Conservation (phyloP, 441 rosid genomes). For the Bruguiera hainesii region DNA sequence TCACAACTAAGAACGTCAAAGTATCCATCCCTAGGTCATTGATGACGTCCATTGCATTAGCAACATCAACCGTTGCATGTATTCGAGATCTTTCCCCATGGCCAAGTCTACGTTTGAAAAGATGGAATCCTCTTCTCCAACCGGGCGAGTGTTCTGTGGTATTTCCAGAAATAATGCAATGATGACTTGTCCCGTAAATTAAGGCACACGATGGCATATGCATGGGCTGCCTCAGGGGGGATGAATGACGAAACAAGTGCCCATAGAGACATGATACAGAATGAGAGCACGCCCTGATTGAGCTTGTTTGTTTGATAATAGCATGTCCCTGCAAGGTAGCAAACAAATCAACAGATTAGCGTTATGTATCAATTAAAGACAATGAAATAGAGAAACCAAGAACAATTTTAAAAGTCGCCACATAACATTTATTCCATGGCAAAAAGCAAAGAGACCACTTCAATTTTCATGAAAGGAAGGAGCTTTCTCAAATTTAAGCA, state of each 20-base stretch:
- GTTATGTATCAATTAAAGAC: neutral
- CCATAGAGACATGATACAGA: conserved; percentile 31
- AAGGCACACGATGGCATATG: conserved; percentile 25
- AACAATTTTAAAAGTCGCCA: no score
- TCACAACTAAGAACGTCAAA: conserved; percentile 86
- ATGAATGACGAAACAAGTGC: conserved; percentile 26
- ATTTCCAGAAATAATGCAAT: conserved; percentile 32
- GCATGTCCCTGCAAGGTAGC: conserved; percentile 49
- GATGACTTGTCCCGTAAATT: conserved; percentile 29
- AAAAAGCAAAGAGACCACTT: no score
- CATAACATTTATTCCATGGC: no score
- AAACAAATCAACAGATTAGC: conserved; percentile 12
- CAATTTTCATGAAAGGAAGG: no score
- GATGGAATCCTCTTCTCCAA: conserved; percentile 34
- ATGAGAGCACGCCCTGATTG: conserved; percentile 23
- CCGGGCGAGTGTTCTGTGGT: conserved; percentile 28
- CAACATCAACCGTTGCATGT: conserved; percentile 62
- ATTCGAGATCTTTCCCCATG: conserved; percentile 36
- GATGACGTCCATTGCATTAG: conserved; percentile 81
- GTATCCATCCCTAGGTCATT: conserved; percentile 97
- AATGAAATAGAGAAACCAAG: no score
- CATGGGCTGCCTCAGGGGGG: conserved; percentile 23
- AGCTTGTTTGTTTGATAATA: conserved; percentile 34
- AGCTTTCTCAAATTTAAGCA: no score
- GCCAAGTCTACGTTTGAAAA: conserved; percentile 30